Conservation (phyloP, 2,329 filamentous ascomycete genomes). For the Albifimbria verrucaria region DNA sequence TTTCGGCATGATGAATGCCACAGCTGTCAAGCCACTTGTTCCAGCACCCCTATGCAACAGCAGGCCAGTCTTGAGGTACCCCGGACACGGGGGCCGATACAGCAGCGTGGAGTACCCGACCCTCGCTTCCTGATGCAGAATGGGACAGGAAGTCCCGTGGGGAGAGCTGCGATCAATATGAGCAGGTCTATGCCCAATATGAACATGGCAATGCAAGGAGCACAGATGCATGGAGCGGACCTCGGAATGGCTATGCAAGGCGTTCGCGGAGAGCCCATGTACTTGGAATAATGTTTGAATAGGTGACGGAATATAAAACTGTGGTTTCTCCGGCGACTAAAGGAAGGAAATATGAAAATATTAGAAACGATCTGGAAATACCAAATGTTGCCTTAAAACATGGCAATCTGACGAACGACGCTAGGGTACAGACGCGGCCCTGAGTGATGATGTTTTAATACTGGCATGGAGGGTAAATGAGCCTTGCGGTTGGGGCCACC, state of each 20-base stretch:
- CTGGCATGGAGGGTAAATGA: too few species aligned
- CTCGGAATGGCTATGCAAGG: slow-evolving; percentile 44
- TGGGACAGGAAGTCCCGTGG: slow-evolving; percentile 30
- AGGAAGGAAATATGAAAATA: too few species aligned
- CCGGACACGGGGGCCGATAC: slow-evolving; percentile 34
- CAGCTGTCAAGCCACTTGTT: slow-evolving; percentile 29
- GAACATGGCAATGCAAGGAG: slow-evolving; percentile 38
- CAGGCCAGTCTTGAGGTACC: slow-evolving; percentile 41
- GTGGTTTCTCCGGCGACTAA: too few species aligned
- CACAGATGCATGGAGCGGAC: slow-evolving; percentile 37
- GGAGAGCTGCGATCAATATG: slow-evolving; percentile 35
- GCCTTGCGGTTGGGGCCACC: too few species aligned
- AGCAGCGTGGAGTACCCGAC: slow-evolving; percentile 28
- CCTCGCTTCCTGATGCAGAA: slow-evolving; percentile 42
- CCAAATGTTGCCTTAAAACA: too few species aligned
- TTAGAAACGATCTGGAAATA: too few species aligned
- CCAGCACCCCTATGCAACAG: slow-evolving; percentile 31
- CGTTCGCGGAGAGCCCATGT: slow-evolving; percentile 47
- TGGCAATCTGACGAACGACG: too few species aligned
- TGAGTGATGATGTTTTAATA: too few species aligned
- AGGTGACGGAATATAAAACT: too few species aligned
- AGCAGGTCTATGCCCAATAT: slow-evolving; percentile 45
- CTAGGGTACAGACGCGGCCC: too few species aligned
- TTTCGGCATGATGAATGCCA: slow-evolving; percentile 47
- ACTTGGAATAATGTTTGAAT: slow-evolving; percentile 44